A percentile compares a stretch with the other conserved stretches of the same genome.
Evolutionary conservation across 2,329 filamentous ascomycete genomes (phyloP).

Genomic region (Cadophora sp.): DNA sequence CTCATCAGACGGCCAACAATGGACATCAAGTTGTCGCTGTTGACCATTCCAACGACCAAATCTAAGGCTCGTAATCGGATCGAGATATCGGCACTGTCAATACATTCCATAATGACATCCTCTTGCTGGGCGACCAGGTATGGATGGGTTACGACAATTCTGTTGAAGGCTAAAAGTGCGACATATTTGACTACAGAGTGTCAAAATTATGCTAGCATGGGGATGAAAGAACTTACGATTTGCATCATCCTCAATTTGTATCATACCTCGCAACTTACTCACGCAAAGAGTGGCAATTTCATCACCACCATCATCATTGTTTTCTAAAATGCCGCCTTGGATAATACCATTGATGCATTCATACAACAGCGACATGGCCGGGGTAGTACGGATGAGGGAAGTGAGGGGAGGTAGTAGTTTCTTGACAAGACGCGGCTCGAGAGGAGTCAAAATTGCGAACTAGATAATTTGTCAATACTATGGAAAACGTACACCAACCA

Average conservation of each 20-base stretch:
- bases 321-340: constrained; percentile 90
- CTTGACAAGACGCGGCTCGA: constrained; percentile 89
- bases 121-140: constrained; percentile 90
- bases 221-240: constrained; percentile 70
- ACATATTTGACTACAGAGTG: constrained; percentile 85
- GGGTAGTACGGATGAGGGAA: constrained; percentile 91
- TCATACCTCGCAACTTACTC: constrained; percentile 90
- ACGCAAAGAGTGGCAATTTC: constrained; percentile 94
- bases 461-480: constrained; percentile 64
- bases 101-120: constrained; percentile 94
- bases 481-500: constrained; percentile 35
- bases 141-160: constrained; percentile 88
- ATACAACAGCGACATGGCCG: constrained; percentile 97
- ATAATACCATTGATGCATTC: constrained; percentile 99
- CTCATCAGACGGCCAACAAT: constrained; percentile 88
- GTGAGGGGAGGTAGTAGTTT: constrained; percentile 92
- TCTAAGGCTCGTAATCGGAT: constrained; percentile 93
- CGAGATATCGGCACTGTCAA: constrained; percentile 94
- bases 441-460: constrained; percentile 92
- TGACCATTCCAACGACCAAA: constrained; percentile 93
- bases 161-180: constrained; percentile 91
- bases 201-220: constrained; percentile 26
- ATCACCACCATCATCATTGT: constrained; percentile 83
- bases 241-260: constrained; percentile 89
- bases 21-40: constrained; percentile 79